Base-by-base conservation (phyloP, 1,284 basidiomycete species). In the Austroboletus novae-zelandiae region DNA sequence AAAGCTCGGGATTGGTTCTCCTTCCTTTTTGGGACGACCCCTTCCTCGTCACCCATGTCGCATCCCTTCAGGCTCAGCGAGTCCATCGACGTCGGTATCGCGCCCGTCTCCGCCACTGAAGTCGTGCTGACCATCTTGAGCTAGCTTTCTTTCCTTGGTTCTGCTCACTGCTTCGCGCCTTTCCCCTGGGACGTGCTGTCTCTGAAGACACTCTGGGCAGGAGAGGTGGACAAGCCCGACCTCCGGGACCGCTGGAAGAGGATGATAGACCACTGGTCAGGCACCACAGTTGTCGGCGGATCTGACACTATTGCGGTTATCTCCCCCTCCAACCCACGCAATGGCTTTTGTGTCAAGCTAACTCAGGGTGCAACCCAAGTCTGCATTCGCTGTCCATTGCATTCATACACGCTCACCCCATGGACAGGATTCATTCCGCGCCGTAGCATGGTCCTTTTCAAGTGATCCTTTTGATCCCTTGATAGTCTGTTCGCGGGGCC, bases 131-230 rank as follows among this genome's bases (percentile, higher is more conserved):
- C 20, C 20, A 23, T 23, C 20, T 32, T 30, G 30, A 36, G 30
- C 15, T 44, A 67, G 65, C 58, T 70, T 41, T 17, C 50, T 29
- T 67, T 60, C 36, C 44, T 64, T 29, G 57, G 54, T 5, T 51
- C 61, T 27, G 57, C 61, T n/a, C 54, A 69, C 51, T 68, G 63
- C 43, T 55, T 79, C 9, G 74, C 80, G 4, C 68, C 75, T 34
- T 87, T 86, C 57, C 84, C 84, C 7, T 87, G 84, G 81, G 68
- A 69, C 15, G 51, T 66, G 13, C 56, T 71, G 13, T 81, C 83
- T 8, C 54, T 78, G 17, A 58, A 64, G 3, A 66, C 59, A 2
- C 66, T 86, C 7, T 84, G 78, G 78, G 64, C 68, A 18, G 77
- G 77, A n/a, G 55, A 57, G 8, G 56, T 67, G 20, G 57, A 71